Base-by-base conservation (phyloP, 768 basidiomycete genomes). In the Phaffia australis region DNA sequence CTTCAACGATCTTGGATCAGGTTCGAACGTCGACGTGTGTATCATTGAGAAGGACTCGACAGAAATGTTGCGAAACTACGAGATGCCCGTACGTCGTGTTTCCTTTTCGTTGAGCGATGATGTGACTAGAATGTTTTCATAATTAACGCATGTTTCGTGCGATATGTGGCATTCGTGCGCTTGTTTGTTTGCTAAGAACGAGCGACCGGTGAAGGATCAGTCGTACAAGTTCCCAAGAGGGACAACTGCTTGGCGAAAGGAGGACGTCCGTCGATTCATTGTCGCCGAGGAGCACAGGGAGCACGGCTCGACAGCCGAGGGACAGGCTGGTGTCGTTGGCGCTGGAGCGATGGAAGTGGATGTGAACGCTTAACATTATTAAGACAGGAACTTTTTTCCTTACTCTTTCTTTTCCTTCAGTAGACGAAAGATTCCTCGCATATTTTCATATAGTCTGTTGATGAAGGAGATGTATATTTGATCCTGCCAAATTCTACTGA, bases 1-100 rank as follows among this genome's bases (percentile, higher is more conserved):
- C 75, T 98, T 95, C 83, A 98, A 99, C 79, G 95, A 99, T 80
- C 84, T 98, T 46, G 95, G 95, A 3, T 97, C 94, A 0, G 95
- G 95, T 52, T 92, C 89, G n/a, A 98, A 99, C 75, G 84, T 98
- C 72, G 95, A 99, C 76, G 94, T 92, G 0, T 94, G 93, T 76
- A 83, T 98, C 71, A 93, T 99, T 78, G 92, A 89, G 4, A 85
- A 86, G 55, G 79, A 81, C 57, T 80, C 84, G 68, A 93, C 92
- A 0, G 91, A 95, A 77, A 93, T 88, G 88, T 79, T 97, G 67
- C 83, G 95, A 69, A 97, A 97, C 79, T 88, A 87, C 74, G 86
- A 88, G 77, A 92, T 83, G 80, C 95, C 95, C 71, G 77, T 71
- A 51, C 71, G 76, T 75, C 35, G 35, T 42, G 35, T 42, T 29